These are phyloP conservation scores for Tolypocladium paradoxum DNA, from an alignment of 2,329 filamentous ascomycete genomes.

Conservation along the genomic window DNA sequence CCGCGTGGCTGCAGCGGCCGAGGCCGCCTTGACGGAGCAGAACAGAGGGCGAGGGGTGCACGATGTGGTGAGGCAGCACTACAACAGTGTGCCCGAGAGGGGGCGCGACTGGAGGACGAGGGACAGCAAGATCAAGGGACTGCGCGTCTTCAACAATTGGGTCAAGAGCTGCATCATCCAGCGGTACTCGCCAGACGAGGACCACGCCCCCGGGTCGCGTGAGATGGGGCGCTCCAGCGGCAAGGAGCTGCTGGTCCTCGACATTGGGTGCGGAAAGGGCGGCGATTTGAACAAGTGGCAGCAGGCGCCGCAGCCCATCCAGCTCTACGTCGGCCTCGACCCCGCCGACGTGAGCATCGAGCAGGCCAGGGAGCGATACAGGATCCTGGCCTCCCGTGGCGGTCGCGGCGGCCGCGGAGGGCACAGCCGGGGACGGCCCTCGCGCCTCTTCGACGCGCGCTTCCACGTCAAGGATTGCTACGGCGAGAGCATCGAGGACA, in stretches of 20 bases:
- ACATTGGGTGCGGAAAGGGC: slow-evolving; percentile 94
- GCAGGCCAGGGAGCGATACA: slow-evolving; percentile 78
- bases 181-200: slow-evolving; percentile 80
- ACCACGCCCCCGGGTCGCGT: slow-evolving; percentile 51
- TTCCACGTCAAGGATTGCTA: slow-evolving; percentile 93
- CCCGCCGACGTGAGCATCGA: slow-evolving; percentile 87
- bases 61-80: slow-evolving; percentile 85
- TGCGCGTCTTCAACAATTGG: slow-evolving; percentile 97
- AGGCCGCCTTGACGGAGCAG: slow-evolving; percentile 24
- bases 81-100: slow-evolving; percentile 89
- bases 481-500: slow-evolving; percentile 68
- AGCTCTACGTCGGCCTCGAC: slow-evolving; percentile 88
- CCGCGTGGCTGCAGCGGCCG: slow-evolving; percentile 25
- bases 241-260: slow-evolving; percentile 67
- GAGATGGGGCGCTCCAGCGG: slow-evolving; percentile 39
- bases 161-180: slow-evolving; percentile 96
- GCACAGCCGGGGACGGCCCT: slow-evolving; percentile 33
- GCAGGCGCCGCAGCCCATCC: slow-evolving; percentile 80
- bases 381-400: slow-evolving; percentile 54
- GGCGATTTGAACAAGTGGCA: slow-evolving; percentile 96
- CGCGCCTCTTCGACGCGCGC: slow-evolving; percentile 67
- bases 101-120: slow-evolving; percentile 92
- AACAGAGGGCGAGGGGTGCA: slow-evolving; percentile 46
- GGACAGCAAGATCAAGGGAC: slow-evolving; percentile 87
- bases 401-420: slow-evolving; percentile 45